phyloP scores from a whole-genome alignment of 2,329 filamentous ascomycete genomes.

The Colletotrichum orchidophilum region DNA sequence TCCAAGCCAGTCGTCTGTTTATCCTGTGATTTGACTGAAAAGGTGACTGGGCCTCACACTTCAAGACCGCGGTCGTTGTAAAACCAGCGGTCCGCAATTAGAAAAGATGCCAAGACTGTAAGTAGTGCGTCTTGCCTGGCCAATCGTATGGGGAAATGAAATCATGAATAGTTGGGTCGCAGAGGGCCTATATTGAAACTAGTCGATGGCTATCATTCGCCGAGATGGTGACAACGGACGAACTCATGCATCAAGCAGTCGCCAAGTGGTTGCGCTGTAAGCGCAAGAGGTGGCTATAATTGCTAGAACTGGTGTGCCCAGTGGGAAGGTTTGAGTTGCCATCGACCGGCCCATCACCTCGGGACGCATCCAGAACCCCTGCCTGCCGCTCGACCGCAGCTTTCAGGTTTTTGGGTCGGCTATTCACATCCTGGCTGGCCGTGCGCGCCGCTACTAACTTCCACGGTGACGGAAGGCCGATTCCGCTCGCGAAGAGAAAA shows the following conservation, averaged over 20 bases:
- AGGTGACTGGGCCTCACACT: too few relatives aligned
- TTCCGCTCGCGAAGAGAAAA: background rate
- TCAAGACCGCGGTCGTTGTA: too few relatives aligned
- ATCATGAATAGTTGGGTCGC: background rate
- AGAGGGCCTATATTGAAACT: background rate
- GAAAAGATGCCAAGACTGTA: too few relatives aligned
- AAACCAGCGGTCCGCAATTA: too few relatives aligned
- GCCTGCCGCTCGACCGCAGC: background rate
- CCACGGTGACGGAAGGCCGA: background rate
- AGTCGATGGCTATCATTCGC: background rate
- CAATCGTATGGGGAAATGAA: too few relatives aligned
- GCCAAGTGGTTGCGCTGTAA: background rate
- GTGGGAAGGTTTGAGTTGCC: background rate
- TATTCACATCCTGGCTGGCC: background rate
- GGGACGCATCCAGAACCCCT: background rate
- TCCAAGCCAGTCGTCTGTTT: too few relatives aligned
- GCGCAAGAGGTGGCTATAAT: background rate
- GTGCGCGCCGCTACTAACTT: background rate
- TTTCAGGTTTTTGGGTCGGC: background rate
- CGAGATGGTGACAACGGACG: background rate
- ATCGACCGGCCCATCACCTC: background rate
- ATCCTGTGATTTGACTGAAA: too few relatives aligned
- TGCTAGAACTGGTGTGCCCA: background rate
- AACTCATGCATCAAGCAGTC: background rate
- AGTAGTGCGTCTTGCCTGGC: too few relatives aligned